Conservation (phyloP, 148 eudicot species). For the Vaccinium corymbosum region DNA sequence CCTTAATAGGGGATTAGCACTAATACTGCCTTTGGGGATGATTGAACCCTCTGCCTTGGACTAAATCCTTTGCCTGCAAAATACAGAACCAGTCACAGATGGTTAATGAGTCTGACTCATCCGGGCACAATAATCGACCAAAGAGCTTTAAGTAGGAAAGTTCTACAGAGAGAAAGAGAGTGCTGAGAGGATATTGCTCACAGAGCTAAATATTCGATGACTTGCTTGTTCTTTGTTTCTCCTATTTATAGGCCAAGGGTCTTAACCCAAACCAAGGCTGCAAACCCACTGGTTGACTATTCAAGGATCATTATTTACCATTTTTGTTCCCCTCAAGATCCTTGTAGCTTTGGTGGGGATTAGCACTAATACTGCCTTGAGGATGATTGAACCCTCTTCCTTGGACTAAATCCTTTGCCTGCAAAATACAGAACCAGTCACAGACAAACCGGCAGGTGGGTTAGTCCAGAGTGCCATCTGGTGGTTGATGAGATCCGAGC, state of each 20-base stretch:
- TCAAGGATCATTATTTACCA: not conserved
- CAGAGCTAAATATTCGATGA: not conserved
- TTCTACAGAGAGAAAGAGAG: not conserved
- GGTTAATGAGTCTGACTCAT: too few relatives aligned
- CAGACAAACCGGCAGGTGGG: not conserved
- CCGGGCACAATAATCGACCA: not conserved
- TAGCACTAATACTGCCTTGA: not conserved
- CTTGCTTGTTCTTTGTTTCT: not conserved
- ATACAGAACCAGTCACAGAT: not conserved
- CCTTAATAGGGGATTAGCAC: not conserved
- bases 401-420: not conserved
- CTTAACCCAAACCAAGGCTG: not conserved
- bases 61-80: not conserved
- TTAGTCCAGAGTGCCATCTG: not conserved
- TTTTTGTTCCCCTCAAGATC: not conserved
- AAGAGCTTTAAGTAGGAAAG: not conserved
- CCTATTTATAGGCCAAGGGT: not conserved
- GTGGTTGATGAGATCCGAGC: not conserved
- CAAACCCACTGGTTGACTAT: not conserved
- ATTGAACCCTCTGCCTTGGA: not conserved
- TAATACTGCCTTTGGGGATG: not conserved
- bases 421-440: not conserved
- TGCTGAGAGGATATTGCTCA: not conserved
- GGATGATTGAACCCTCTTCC: not conserved
- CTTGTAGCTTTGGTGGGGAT: not conserved